Evolutionary conservation across 1,284 basidiomycete genomes (phyloP), one percentile per base, ranked within the genome.

Genomic region (Ganoderma multipileum): DNA sequence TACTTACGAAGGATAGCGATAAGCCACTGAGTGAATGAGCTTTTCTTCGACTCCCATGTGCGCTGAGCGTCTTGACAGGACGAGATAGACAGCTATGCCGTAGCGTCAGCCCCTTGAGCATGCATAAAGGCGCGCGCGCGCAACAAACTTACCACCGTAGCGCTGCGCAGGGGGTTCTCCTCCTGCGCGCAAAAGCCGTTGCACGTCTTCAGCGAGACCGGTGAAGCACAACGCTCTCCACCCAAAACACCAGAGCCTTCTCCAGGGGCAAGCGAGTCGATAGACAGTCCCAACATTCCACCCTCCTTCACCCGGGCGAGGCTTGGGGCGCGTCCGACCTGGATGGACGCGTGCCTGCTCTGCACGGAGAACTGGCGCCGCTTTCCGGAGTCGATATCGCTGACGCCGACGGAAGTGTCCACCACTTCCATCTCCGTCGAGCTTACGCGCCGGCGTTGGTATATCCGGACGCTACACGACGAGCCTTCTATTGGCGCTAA

Each of bases 51-150:
- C 55, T 76, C 74, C 72, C 72, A 76, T 2, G 71, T 73, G 41
- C 63, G 55, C 67, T 76, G 73, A 26, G 68, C 65, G 64, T 76
- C 74, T n/a, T 67, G 66, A 23, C 73, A 73, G 1, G 74, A 73
- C 0, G 74, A 68, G 23, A 76, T 55, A 0, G 74, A 76, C 4
- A 76, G 57, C 74, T 75, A n/a, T 11, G 5, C 57, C 23, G 20
- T 16, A 64, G n/a, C 4, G 6, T 16, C 61, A 26, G 16, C 36
- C 38, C 42, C 0, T 16, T 14, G 5, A 39, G 11, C 7, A 63
- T 16, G 23, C 20, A 36, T 20, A n/a, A 23, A 36, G 2, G 26
- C 14, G 6, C 36, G 26, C n/a, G 20, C 38, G 26, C 8, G 33
- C 33, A 18, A 12, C 0, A 14, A 11, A 65, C 67, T 38, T 38